These are phyloP conservation scores for Kondoa malvinella DNA, from an alignment of 768 basidiomycete genomes.

Conservation along the genomic window DNA sequence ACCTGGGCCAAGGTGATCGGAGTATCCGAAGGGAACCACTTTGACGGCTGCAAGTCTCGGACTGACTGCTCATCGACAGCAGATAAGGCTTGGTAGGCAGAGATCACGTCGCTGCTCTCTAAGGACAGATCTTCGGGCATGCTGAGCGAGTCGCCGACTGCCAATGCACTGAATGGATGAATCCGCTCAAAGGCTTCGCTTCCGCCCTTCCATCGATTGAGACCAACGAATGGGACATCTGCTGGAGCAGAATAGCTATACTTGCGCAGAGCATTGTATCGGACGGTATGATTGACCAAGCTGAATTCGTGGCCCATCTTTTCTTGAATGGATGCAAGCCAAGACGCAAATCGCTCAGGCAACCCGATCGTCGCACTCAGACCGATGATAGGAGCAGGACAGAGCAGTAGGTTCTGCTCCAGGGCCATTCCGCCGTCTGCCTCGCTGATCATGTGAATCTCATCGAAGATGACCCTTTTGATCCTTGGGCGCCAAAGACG, in stretches of 20 bases:
- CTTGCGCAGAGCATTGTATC: constrained; percentile 40
- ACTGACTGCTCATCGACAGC: constrained; percentile 14
- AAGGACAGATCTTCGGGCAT: constrained; percentile 50
- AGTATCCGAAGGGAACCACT: constrained; percentile 36
- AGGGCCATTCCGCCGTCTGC: constrained; percentile 53
- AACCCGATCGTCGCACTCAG: constrained; percentile 55
- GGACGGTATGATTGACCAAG: constrained; percentile 41
- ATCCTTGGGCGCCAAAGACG: constrained; percentile 47
- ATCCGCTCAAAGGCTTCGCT: constrained; percentile 41
- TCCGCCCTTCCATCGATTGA: constrained; percentile 28
- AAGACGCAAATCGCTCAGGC: constrained; percentile 48
- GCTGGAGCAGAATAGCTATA: constrained; percentile 40
- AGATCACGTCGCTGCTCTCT: constrained; percentile 44
- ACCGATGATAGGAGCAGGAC: constrained; percentile 57
- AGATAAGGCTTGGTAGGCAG: constrained; percentile 42
- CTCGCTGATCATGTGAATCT: constrained; percentile 50
- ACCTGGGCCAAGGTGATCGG: constrained; percentile 47
- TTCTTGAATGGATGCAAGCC: constrained; percentile 48
- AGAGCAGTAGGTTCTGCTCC: constrained; percentile 56
- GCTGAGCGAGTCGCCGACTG: constrained; percentile 40
- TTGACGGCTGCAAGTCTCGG: constrained; percentile 36
- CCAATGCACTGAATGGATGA: constrained; percentile 48
- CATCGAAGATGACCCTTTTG: constrained; percentile 52
- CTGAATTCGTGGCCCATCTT: constrained; percentile 45
- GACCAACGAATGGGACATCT: constrained; percentile 13